Evolutionary conservation across 192 early-diverging fungal genomes (phyloP).

Genomic region (Coemansia sp.): DNA sequence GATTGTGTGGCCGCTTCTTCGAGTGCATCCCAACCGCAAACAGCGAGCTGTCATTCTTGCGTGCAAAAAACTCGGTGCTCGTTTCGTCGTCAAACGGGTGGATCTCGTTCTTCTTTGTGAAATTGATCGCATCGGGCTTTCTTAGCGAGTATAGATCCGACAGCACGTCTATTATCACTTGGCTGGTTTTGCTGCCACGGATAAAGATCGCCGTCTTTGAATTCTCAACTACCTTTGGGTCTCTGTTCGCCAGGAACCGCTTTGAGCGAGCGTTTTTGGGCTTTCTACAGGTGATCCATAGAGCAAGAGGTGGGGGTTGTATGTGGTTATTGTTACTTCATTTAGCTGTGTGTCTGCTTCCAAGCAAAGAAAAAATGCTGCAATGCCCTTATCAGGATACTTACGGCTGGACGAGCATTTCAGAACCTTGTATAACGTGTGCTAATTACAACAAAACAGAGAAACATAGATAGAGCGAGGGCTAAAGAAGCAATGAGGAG

Average conservation of each 20-base stretch:
- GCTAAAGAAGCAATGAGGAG: neutral
- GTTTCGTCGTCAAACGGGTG: constrained; percentile 95
- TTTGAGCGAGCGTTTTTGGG: constrained; percentile 86
- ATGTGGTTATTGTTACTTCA: neutral
- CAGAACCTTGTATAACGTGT: neutral
- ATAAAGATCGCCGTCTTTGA: constrained; percentile 89
- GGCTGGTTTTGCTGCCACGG: constrained; percentile 80
- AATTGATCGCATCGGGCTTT: constrained; percentile 84
- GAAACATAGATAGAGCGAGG: neutral
- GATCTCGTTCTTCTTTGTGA: constrained; percentile 93
- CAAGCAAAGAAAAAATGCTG: neutral
- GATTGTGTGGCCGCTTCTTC: constrained; percentile 95
- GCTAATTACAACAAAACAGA: constrained; percentile 1
- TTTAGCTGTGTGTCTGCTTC: neutral
- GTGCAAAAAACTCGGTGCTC: constrained; percentile 88
- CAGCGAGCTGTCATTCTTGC: constrained; percentile 93
- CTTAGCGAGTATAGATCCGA: constrained; percentile 90
- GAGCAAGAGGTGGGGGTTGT: neutral
- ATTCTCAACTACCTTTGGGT: constrained; percentile 88
- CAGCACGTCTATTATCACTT: constrained; percentile 79
- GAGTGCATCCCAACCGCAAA: constrained; percentile 88
- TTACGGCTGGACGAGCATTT: constrained; percentile 24
- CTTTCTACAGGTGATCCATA: constrained; percentile 52
- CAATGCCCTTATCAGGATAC: neutral
- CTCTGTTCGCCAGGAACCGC: constrained; percentile 82